Base-by-base conservation (phyloP, 331 rosid species). In the Malus hybrid region DNA sequence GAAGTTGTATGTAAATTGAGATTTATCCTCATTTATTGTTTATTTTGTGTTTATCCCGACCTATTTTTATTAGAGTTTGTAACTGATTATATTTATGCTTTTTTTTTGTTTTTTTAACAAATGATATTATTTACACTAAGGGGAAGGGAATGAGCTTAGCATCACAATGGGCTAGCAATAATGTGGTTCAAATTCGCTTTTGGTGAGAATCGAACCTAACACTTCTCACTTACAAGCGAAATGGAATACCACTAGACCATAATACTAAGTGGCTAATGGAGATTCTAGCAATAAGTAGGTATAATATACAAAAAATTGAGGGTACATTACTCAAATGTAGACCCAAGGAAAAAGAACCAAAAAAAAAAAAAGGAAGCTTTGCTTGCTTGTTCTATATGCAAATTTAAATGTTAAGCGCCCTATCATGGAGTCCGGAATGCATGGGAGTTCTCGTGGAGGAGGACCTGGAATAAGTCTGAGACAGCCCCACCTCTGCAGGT, bases 261-360 rank as follows among this genome's bases (percentile, higher is more conserved):
- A 36, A 0, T 36, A 8, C 3, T 9, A 9, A 8, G 44, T 36
- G 11, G 1, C 11, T 36, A 9, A 36, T 9, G 1, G 5, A 50
- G 8, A 50, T 50, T 50, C 16, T 50, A 50, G n/a, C 9, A 50
- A 50, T 50, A 50, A 16, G n/a, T 2, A 50, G 56, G 56, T 16
- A 50, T 36, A 36, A 36, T 36, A 36, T 36, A 36, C 44, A 36
- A 36, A 36, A 36, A 8, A 36, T 8, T 36, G 44, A 36, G 6
- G 56, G 3, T 50, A 28, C 16, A 30, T 32, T 24, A 63, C 87
- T 71, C 72, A 68, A 66, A 80, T 78, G 57, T 75, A 82, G 86
- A 80, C 32, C 44, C 46, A 63, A 63, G 22, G 4, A 42, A 75
- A 24, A 67, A 67, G 30, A 10, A 7, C 42, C 10, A 7, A 36